Evolutionary conservation across 2,329 filamentous ascomycete genomes (phyloP).

Genomic region (Sporothrix phasma): DNA sequence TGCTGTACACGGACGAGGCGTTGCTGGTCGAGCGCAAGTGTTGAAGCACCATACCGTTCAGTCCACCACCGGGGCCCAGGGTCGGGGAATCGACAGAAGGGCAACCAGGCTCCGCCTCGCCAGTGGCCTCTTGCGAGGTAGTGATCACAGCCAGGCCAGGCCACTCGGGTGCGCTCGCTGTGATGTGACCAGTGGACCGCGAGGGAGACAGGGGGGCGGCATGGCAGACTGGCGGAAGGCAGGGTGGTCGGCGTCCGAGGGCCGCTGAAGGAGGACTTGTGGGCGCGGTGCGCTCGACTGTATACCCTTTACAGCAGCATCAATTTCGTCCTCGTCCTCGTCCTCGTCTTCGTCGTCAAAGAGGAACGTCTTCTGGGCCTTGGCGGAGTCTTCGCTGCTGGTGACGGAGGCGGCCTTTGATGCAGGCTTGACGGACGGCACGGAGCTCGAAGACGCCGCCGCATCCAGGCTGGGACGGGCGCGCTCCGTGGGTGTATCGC

Average conservation of each 20-base stretch:
- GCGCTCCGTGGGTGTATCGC: constrained; percentile 48
- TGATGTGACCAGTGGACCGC: constrained; percentile 3
- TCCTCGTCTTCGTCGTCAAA: constrained; percentile 33
- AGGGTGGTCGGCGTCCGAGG: constrained; percentile 44
- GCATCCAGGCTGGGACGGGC: constrained; percentile 37
- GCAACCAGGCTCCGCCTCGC: not conserved
- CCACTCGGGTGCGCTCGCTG: constrained; percentile 20
- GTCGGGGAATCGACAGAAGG: constrained; percentile 62
- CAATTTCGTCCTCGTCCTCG: constrained; percentile 20
- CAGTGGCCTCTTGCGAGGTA: not conserved
- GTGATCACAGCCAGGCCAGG: too few relatives aligned
- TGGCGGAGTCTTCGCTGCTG: constrained; percentile 25
- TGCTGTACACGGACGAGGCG: constrained; percentile 65
- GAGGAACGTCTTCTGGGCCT: constrained; percentile 32
- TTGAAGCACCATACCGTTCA: constrained; percentile 73
- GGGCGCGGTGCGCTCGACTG: constrained; percentile 22
- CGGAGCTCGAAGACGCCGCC: not conserved
- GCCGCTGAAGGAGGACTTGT: constrained; percentile 35
- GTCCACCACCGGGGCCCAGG: constrained; percentile 56
- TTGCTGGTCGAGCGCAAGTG: constrained; percentile 77
- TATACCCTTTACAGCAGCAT: not conserved
- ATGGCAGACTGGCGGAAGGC: constrained; percentile 40
- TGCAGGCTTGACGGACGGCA: constrained; percentile 28
- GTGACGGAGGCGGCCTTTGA: constrained; percentile 29
- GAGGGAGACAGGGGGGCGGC: constrained; percentile 34